Evolutionary conservation across 2,329 filamentous ascomycete species (phyloP), one percentile per base, ranked within the genome.

Genomic region (Hirsutella thompsonii): DNA sequence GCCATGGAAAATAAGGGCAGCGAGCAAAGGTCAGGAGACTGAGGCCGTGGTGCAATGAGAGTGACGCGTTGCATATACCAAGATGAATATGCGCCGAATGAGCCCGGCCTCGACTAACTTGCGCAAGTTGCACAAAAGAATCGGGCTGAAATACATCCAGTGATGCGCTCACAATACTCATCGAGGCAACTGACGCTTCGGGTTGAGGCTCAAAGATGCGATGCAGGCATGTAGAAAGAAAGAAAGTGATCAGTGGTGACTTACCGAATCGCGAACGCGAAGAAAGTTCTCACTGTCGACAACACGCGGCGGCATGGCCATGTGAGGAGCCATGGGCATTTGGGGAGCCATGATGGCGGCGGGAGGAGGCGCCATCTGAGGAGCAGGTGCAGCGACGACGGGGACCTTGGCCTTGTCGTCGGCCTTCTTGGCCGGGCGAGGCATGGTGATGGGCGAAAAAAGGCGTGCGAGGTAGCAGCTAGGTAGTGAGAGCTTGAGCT

Each of bases 191-290:
- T 6, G 23, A 26, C 23, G 11, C 6, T n/a, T 11, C 23, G 23
- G 23, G 5, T 2, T 18, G 23, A 19, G 16, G 23, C 19, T 13
- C 19, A 20, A 8, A 20, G 26, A 3, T 19, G 13, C 29, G n/a
- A 20, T n/a, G 14, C 16, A 28, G 28, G 10, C n/a, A n/a, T n/a
- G 16, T 18, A 8, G 23, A 40, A 28, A 32, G 34, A 38, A 43
- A 32, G 44, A 46, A 40, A 45, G 38, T 34, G 38, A 20, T 16
- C 37, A 42, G 28, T n/a, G 5, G 34, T 41, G 43, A 66, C 83
- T 74, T 79, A 93, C 87, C 58, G 78, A 81, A 59, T 93, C 86
- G 54, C 86, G 77, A 38, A 88, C 86, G 56, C 81, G 73, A 45
- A 85, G 73, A 59, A 90, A 90, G 60, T 85, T 81, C 44, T 86